These are phyloP conservation scores for Fusarium keratoplasticum DNA, from an alignment of 2,329 filamentous ascomycete genomes.

Conservation along the genomic window DNA sequence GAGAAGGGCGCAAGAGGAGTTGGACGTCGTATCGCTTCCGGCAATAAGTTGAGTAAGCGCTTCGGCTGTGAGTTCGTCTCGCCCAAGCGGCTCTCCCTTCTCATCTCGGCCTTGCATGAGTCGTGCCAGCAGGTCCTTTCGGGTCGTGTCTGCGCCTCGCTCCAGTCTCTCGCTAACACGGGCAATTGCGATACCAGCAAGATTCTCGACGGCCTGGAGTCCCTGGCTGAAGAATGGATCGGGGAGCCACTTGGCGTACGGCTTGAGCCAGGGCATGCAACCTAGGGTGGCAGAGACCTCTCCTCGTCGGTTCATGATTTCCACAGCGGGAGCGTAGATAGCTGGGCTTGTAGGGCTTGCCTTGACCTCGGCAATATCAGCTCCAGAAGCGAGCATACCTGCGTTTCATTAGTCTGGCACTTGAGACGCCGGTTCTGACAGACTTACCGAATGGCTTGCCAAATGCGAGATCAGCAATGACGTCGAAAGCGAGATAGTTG, in stretches of 20 bases:
- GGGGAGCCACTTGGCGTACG: conserved; percentile 82
- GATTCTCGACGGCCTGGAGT: conserved; percentile 78
- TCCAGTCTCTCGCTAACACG: conserved; percentile 81
- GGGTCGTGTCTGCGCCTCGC: conserved; percentile 68
- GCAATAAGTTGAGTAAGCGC: conserved; percentile 90
- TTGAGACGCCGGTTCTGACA: rapidly evolving
- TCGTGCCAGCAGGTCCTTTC: conserved; percentile 83
- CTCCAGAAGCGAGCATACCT: conserved; percentile 79
- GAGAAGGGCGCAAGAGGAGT: conserved; percentile 85
- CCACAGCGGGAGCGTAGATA: conserved; percentile 82
- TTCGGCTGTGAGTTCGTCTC: conserved; percentile 87
- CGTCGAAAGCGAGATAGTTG: conserved; percentile 65
- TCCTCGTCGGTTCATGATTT: conserved; percentile 88
- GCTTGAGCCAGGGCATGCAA: conserved; percentile 78
- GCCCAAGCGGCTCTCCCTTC: conserved; percentile 78
- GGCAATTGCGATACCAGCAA: conserved; percentile 89
- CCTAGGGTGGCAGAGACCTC: conserved; percentile 88
- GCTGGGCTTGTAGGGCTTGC: conserved; percentile 69
- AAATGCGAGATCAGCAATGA: conserved; percentile 63
- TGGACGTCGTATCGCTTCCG: conserved; percentile 81
- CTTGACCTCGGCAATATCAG: conserved; percentile 81
- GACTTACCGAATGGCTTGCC: conserved; percentile 58
- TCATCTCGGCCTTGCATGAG: conserved; percentile 90
- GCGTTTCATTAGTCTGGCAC: rapidly evolving
- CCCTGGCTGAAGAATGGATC: conserved; percentile 86